Conservation (phyloP, 306 rosid species). For the Castanea crenata region DNA sequence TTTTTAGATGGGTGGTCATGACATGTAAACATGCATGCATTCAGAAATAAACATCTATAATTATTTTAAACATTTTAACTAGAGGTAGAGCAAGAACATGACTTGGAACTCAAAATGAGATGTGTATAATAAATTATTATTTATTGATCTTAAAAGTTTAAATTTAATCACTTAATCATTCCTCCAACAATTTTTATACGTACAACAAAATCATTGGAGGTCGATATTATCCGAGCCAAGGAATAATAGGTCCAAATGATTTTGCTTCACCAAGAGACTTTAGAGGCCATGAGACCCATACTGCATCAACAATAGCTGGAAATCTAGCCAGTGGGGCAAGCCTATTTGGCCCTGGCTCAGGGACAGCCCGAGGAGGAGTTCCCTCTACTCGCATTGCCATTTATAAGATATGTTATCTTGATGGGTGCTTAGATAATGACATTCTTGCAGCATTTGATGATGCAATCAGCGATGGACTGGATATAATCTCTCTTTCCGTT, state of each 20-base stretch:
- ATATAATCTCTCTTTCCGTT: constrained; percentile 38
- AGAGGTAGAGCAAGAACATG: no score
- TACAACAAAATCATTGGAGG: constrained; percentile 54
- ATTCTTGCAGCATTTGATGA: constrained; percentile 58
- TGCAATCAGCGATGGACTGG: constrained; percentile 57
- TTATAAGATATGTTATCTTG: constrained; percentile 47
- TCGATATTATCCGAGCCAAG: constrained; percentile 15
- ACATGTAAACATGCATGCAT: no score
- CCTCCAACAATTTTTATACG: no score
- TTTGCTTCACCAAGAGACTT: constrained; percentile 34
- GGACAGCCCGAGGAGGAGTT: constrained; percentile 51
- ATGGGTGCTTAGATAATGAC: constrained; percentile 31
- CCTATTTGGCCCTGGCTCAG: constrained; percentile 35
- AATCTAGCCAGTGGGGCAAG: constrained; percentile 23
- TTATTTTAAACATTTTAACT: no score
- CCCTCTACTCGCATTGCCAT: constrained; percentile 48
- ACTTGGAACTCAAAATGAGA: no score
- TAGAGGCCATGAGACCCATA: constrained; percentile 51
- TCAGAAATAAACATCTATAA: no score
- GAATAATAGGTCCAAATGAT: neutral
- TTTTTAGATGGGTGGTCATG: no score
- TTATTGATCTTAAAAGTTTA: no score
- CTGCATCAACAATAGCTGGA: constrained; percentile 48
- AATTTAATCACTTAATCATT: no score
- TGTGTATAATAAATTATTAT: no score